Evolutionary conservation across 306 rosid species (phyloP), one percentile per base, ranked within the genome.

Genomic region (Inga laurina): DNA sequence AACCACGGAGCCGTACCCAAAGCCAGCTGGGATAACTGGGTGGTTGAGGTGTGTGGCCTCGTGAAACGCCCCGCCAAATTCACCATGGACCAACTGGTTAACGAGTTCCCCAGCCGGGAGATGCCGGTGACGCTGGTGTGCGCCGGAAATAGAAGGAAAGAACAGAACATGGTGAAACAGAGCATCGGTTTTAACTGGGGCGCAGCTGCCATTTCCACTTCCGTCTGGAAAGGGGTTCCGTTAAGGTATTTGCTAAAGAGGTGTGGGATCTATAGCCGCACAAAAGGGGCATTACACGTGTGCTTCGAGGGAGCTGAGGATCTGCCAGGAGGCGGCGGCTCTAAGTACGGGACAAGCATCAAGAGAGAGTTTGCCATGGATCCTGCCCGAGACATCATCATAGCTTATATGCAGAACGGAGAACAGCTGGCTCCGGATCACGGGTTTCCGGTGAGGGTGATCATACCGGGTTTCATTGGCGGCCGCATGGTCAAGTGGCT

Each of bases 401-500:
- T 95, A 1, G 98, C 98, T 9, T 92, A 88, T 84, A 92, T 93
- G 96, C 98, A 95, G 84, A 93, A 93, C 89, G 93, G 97, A 0
- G 93, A 88, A 69, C 80, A 2, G 14, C 74, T 94, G 41, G 8
- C 83, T 1, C 97, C 98, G 5, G 97, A 94, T 85, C 97, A 94
- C 19, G 98, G 97, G 0, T 94, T 94, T 54, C 98, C 98, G 4
- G 85, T 93, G 22, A 73, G 98, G 79, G 69, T 93, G 68, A 91
- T 94, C 32, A 81, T 94, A 12, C 97, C 98, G 0, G 97, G 97
- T 7, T 94, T 87, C 72, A 93, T 91, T 2, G 98, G 93, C 0
- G 98, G 98, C 0, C 90, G 97, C 18, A 93, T 93, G 97, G 94
- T 94, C 6, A 94, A 94, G 67, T 93, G 98, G 98, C 76, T 94